These are phyloP conservation scores for Albophoma yamanashiensis DNA, from an alignment of 2,329 filamentous ascomycete genomes.

Conservation along the genomic window DNA sequence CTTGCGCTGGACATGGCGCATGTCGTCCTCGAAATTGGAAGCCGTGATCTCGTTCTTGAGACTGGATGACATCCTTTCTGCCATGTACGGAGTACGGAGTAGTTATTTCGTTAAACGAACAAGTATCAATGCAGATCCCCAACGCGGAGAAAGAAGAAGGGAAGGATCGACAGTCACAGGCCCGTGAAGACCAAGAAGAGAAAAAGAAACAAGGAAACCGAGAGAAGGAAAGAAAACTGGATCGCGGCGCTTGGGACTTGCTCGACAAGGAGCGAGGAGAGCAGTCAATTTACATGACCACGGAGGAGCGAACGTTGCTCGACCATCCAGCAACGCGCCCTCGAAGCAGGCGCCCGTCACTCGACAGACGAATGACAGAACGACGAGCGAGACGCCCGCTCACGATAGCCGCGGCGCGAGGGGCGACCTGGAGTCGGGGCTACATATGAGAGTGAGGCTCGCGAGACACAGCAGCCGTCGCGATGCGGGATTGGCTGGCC, in stretches of 20 bases:
- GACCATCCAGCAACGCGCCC: not conserved
- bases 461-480: not conserved
- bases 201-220: not conserved
- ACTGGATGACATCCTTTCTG: constrained; percentile 12
- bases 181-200: not conserved
- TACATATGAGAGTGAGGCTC: not conserved
- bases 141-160: constrained; percentile 2
- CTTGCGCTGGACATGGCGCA: constrained; percentile 22
- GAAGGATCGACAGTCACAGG: not conserved
- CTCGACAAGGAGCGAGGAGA: not conserved
- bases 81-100: too few relatives aligned
- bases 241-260: not conserved
- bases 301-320: not conserved
- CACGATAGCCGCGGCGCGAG: constrained; percentile 12
- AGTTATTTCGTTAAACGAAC: not conserved
- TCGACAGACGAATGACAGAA: not conserved
- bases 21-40: constrained; percentile 39
- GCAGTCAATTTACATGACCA: not conserved
- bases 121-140: not conserved
- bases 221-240: constrained; percentile 4
- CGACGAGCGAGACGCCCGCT: constrained; percentile 11
- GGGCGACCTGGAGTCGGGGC: not conserved
- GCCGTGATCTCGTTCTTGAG: constrained; percentile 28
- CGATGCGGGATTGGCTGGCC: constrained; percentile 1
- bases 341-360: not conserved